Percentiles rank a stretch among this genome's conserved stretches.
Conservation (phyloP, 345 rosid genomes). For the Nasturtium officinale region DNA sequence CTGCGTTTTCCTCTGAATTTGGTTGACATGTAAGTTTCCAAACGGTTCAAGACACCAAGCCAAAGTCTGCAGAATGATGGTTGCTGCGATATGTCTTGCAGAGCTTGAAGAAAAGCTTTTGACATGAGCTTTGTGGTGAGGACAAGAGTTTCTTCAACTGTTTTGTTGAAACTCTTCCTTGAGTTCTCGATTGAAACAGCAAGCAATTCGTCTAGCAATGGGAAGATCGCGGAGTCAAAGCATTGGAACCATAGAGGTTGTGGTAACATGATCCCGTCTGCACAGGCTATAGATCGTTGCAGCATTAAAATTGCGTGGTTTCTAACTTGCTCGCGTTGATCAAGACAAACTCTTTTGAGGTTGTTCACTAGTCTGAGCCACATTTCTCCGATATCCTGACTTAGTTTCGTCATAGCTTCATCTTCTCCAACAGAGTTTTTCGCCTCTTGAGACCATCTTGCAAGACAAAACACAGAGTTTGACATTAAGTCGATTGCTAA, state of each 20-base stretch:
- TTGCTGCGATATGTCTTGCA: constrained; percentile 58
- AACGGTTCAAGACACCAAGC: constrained; percentile 62
- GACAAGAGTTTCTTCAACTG: constrained; percentile 63
- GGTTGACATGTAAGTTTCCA: constrained; percentile 63
- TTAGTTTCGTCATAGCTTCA: constrained; percentile 51
- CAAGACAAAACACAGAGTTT: constrained; percentile 64
- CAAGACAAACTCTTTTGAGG: constrained; percentile 58
- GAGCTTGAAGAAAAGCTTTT: constrained; percentile 59
- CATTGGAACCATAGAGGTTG: constrained; percentile 66
- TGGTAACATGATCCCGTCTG: constrained; percentile 55
- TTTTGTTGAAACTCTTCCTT: constrained; percentile 52
- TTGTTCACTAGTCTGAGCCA: constrained; percentile 72
- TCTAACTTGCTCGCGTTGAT: constrained; percentile 70
- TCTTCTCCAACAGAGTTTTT: constrained; percentile 51
- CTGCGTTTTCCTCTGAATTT: constrained; percentile 61
- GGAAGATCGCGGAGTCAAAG: constrained; percentile 60
- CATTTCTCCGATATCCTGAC: constrained; percentile 72
- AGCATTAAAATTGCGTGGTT: constrained; percentile 64
- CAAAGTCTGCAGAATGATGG: constrained; percentile 71
- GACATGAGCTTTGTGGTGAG: constrained; percentile 63
- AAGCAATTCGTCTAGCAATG: constrained; percentile 59
- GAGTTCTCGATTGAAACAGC: constrained; percentile 48
- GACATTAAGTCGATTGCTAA: constrained; percentile 68
- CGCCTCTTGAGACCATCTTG: constrained; percentile 69
- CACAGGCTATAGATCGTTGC: constrained; percentile 55